Percentiles rank a stretch among this genome's conserved stretches.
These are phyloP conservation scores for Plasmodium coatneyi DNA, from an alignment of 169 alveolate species.

Conservation along the genomic window DNA sequence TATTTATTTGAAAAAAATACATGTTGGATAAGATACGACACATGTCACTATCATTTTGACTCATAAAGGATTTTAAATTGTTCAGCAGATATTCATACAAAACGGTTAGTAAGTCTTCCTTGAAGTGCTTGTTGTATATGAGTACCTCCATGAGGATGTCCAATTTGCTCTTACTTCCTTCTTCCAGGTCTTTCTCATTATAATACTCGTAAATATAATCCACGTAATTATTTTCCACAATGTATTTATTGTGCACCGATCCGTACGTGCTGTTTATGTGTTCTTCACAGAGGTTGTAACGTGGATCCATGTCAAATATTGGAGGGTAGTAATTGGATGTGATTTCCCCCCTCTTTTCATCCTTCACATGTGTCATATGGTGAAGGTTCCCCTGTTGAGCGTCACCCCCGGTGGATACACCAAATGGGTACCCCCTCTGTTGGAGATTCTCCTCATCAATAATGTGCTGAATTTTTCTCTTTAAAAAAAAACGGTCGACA, in stretches of 20 bases:
- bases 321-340: neutral
- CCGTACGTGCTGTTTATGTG: conserved; percentile 13
- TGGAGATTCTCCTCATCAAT: conserved; percentile 10
- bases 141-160: conserved; percentile 46
- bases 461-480: conserved; percentile 17
- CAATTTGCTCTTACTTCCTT: conserved; percentile 31
- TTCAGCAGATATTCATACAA: conserved; percentile 40
- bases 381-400: neutral
- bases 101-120: conserved; percentile 51
- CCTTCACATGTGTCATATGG: neutral
- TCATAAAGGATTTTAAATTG: conserved; percentile 26
- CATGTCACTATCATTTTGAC: conserved; percentile 12
- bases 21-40: conserved; percentile 31
- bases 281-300: neutral
- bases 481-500: conserved; percentile 38
- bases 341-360: neutral
- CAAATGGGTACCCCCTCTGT: neutral
- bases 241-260: conserved; percentile 51
- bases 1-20: conserved; percentile 18
- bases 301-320: neutral
- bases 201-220: conserved; percentile 70
- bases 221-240: conserved; percentile 48
- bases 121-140: conserved; percentile 43
- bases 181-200: conserved; percentile 41
- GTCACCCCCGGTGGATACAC: neutral